These are phyloP conservation scores for Solanum paucissectum DNA, from an alignment of 257 asterid species.

Conservation along the genomic window DNA sequence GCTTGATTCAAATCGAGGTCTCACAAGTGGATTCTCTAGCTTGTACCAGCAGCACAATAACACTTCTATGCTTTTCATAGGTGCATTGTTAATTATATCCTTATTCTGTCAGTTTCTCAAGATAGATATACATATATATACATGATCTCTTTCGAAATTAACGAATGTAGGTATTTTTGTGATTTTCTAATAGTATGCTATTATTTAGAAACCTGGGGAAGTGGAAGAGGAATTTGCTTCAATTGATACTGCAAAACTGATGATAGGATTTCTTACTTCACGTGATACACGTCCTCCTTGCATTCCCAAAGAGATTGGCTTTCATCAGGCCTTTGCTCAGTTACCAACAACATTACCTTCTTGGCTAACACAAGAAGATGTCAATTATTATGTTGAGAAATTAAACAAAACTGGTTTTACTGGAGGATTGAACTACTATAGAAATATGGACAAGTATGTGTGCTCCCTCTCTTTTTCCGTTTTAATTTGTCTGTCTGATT, in stretches of 20 bases:
- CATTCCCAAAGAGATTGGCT: slow-evolving; percentile 22
- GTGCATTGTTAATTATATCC: no score
- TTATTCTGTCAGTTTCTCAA: no score
- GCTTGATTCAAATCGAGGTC: accelerated
- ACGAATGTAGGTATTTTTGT: no score
- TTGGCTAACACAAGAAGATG: slow-evolving; percentile 31
- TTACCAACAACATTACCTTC: slow-evolving; percentile 11
- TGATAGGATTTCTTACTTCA: slow-evolving; percentile 40
- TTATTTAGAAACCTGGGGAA: slow-evolving; percentile 63
- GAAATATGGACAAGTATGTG: slow-evolving; percentile 24
- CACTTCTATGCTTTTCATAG: no score
- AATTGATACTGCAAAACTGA: slow-evolving; percentile 37
- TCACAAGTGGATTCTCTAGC: no score
- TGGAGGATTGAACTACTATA: slow-evolving; percentile 40
- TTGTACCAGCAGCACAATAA: no score
- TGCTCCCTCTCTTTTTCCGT: background rate
- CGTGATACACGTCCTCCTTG: slow-evolving; percentile 33
- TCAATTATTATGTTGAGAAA: slow-evolving; percentile 20
- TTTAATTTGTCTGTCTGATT: background rate
- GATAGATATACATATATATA: no score
- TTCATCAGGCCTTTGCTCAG: background rate
- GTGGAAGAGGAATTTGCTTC: slow-evolving; percentile 68
- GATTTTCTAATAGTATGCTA: background rate
- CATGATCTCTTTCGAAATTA: no score
- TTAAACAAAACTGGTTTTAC: slow-evolving; percentile 26